Conservation (phyloP, 2,329 filamentous ascomycete species). For the Ilyonectria destructans region DNA sequence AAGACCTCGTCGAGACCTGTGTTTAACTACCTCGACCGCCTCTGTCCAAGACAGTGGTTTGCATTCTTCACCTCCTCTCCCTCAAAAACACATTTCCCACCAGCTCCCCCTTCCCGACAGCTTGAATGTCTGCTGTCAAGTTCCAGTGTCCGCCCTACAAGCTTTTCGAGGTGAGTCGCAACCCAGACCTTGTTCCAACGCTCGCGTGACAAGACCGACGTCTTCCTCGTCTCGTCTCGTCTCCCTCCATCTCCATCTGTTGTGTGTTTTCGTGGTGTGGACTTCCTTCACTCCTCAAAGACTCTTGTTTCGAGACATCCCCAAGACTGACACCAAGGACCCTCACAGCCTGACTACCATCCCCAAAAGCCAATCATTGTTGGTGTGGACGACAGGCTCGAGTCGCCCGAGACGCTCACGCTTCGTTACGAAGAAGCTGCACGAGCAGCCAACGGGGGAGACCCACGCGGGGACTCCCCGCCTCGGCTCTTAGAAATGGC, state of each 20-base stretch:
- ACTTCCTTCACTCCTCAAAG: constrained; percentile 29
- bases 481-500: constrained; percentile 59
- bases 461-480: constrained; percentile 71
- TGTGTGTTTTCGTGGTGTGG: constrained; percentile 29
- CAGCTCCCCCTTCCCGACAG: constrained; percentile 56
- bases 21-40: constrained; percentile 54
- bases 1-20: constrained; percentile 58
- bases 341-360: constrained; percentile 66
- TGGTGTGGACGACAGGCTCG: constrained; percentile 68
- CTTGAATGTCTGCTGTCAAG: constrained; percentile 73
- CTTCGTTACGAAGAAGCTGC: constrained; percentile 72
- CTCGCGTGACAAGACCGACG: constrained; percentile 44
- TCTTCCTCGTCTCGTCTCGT: constrained; percentile 40
- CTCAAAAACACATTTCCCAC: constrained; percentile 54
- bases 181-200: constrained; percentile 54
- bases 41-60: constrained; percentile 58
- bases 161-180: constrained; percentile 72
- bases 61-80: constrained; percentile 54
- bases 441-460: constrained; percentile 68
- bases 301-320: constrained; percentile 39
- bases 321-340: constrained; percentile 47
- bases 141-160: constrained; percentile 71
- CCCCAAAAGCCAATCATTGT: constrained; percentile 72
- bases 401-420: constrained; percentile 71
- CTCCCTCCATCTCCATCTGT: constrained; percentile 21